Evolutionary conservation across 2,329 filamentous ascomycete species (phyloP).

Genomic region (Harringtonia lauricola): DNA sequence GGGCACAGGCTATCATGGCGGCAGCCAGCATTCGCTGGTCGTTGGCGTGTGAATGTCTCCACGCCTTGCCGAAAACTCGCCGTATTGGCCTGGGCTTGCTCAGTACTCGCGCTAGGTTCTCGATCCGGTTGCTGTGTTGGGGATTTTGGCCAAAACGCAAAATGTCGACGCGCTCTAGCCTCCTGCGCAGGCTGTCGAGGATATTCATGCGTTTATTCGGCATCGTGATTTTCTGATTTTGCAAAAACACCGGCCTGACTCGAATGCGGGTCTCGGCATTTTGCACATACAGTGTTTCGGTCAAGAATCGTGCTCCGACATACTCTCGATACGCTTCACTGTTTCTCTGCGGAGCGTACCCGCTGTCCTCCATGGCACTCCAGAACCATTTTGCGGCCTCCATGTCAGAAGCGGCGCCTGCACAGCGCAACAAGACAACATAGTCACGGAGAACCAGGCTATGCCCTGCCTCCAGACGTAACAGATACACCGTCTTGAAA

Average conservation of each 20-base stretch:
- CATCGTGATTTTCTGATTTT: conserved; percentile 8
- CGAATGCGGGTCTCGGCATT: conserved; percentile 29
- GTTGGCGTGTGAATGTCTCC: conserved; percentile 17
- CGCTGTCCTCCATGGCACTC: conserved; percentile 9
- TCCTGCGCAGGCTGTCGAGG: conserved; percentile 15
- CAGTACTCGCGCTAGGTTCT: conserved; percentile 19
- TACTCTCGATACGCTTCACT: conserved; percentile 31
- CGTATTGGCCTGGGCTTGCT: conserved; percentile 16
- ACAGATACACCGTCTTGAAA: conserved; percentile 22
- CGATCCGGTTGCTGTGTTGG: conserved; percentile 8
- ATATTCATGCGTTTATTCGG: conserved; percentile 9
- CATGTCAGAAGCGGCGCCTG: conserved; percentile 31
- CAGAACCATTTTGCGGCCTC: conserved; percentile 20
- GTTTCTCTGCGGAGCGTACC: conserved; percentile 13
- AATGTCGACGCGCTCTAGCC: conserved; percentile 5
- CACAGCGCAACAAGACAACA: conserved; percentile 31
- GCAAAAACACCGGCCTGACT: conserved; percentile 19
- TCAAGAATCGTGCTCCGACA: conserved; percentile 34
- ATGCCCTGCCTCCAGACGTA: conserved; percentile 18
- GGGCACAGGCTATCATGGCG: conserved; percentile 29
- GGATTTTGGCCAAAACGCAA: conserved; percentile 22
- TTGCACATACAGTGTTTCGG: conserved; percentile 33
- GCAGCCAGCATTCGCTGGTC: conserved; percentile 29
- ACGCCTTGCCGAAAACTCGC: conserved; percentile 18
- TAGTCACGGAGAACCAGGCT: conserved; percentile 29